Base-by-base conservation (phyloP, 129 eudicot genomes). In the Flaveria ramosissima region DNA sequence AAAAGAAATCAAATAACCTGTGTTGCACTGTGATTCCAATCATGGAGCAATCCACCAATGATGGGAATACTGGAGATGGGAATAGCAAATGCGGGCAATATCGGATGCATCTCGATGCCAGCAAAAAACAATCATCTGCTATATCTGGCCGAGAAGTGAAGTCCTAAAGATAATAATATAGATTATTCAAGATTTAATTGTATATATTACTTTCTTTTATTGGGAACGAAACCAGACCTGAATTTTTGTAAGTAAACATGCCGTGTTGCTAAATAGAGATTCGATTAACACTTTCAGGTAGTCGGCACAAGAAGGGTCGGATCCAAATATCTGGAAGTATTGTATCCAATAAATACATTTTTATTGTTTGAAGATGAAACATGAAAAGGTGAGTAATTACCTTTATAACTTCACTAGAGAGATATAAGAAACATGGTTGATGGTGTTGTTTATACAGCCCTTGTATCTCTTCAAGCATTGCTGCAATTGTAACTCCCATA, bases 401-500 rank as follows among this genome's bases (percentile, higher is more conserved):
- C 96, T 94, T 94, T 68, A 94, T 91, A 80, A 91, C 97, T 85
- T 94, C 99, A 82, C 99, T 94, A 56, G 97, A 91, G 52, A 94
- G 89, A 80, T 91, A 94, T 53, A 94, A 88, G 84, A 91, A 91
- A 80, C 99, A 94, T 27, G 99, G 86, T 74, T 94, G 96, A 73
- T 87, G 96, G 83, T 94, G 99, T 51, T 94, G 92, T 60, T 81
- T 83, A 84, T 89, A 94, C 57, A 94, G 68, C 70, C 81, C 96
- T 83, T 94, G 99, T 82, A 94, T 91, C 87, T 94, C 99, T 85
- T 88, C 97, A 56, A 94, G 92, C 85, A 94, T 94, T 61, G 85
- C 99, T 74, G 97, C 98, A 81, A 93, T 84, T 82, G 98, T 93
- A 69, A 93, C 81, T 77, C 96, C 98, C 98, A 93, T 93, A 68